Conservation (phyloP, 1,284 basidiomycete species). For the Xerocomus minutiporus region DNA sequence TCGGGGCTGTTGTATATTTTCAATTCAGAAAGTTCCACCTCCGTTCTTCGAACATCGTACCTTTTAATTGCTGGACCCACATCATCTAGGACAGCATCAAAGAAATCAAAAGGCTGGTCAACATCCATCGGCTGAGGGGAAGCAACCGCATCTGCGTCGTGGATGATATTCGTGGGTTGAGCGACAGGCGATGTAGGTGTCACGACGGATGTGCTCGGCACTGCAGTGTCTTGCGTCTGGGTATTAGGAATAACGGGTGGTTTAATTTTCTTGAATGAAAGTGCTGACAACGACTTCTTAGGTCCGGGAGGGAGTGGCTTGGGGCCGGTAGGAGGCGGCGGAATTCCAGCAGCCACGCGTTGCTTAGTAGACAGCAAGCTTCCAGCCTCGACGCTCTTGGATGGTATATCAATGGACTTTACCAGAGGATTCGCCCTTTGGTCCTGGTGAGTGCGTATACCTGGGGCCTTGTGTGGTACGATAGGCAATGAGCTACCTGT, state of each 20-base stretch:
- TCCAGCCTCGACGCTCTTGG: constrained; percentile 24
- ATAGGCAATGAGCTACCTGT: constrained; percentile 1
- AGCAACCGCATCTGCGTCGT: constrained; percentile 1
- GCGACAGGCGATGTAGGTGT: constrained; percentile 15
- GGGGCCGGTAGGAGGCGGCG: constrained; percentile 28
- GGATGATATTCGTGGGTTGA: background rate
- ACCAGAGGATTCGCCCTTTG: constrained; percentile 28
- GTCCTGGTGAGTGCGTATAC: constrained; percentile 30
- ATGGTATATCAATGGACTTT: constrained; percentile 23
- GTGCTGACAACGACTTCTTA: constrained; percentile 26
- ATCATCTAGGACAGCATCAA: constrained; percentile 14
- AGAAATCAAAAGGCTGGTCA: constrained; percentile 18
- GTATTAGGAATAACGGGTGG: constrained; percentile 4
- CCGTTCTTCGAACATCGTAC: constrained; percentile 5
- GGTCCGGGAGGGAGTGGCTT: constrained; percentile 24
- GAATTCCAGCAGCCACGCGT: constrained; percentile 40
- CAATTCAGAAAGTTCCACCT: background rate
- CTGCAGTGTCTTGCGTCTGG: constrained; percentile 12
- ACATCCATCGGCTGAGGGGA: constrained; percentile 26
- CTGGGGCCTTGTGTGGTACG: constrained; percentile 16
- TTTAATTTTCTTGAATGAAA: constrained; percentile 45
- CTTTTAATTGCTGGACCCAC: background rate
- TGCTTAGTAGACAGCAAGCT: constrained; percentile 48
- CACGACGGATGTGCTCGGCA: background rate
- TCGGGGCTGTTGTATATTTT: constrained; percentile 4